Evolutionary conservation across 1,284 basidiomycete genomes (phyloP), one percentile per base, ranked within the genome.

Genomic region (Pseudomicrostroma phylloplanum): DNA sequence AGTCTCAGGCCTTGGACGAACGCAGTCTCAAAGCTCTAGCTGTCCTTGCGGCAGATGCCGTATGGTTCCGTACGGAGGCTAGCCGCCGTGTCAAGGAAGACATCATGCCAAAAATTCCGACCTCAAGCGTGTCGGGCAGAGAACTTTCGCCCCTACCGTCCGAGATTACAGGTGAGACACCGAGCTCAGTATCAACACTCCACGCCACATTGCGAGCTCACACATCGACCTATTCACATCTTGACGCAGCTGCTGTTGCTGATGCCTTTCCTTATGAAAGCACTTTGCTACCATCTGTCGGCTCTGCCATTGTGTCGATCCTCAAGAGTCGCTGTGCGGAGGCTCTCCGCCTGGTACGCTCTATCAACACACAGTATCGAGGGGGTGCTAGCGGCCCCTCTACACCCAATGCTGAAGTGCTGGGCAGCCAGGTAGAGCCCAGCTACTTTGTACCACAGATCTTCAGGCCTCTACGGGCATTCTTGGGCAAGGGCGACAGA

Each of bases 391-490:
- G 17, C 19, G 56, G 40, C 1, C 13, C 23, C 11, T n/a, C 3
- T 2, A 55, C 59, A 13, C 19, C 59, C 23, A 55, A 23, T 21
- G 30, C 30, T 36, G 25, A 23, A 9, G 9, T 25, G 13, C 25
- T 42, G 8, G 17, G 43, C 66, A 63, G 26, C 62, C 57, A 42
- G 54, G 61, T 53, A 55, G 82, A 90, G 70, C 86, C 91, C 17
- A 92, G 90, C 74, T 87, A 89, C 75, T 97, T 94, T 73, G 85
- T 96, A 1, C 81, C 86, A 1, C 83, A 86, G 23, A 87, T 96
- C 60, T 83, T 96, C 53, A 87, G 87, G 36, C 91, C 93, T 0
- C 79, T 96, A 42, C 21, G 51, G 11, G 23, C 36, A n/a, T 65
- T 60, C 30, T 54, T 68, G n/a, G 58, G 56, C 43, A 57, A 56